These are phyloP conservation scores for Sporothrix pseudoabietina DNA, from an alignment of 2,329 filamentous ascomycete species.

Conservation along the genomic window DNA sequence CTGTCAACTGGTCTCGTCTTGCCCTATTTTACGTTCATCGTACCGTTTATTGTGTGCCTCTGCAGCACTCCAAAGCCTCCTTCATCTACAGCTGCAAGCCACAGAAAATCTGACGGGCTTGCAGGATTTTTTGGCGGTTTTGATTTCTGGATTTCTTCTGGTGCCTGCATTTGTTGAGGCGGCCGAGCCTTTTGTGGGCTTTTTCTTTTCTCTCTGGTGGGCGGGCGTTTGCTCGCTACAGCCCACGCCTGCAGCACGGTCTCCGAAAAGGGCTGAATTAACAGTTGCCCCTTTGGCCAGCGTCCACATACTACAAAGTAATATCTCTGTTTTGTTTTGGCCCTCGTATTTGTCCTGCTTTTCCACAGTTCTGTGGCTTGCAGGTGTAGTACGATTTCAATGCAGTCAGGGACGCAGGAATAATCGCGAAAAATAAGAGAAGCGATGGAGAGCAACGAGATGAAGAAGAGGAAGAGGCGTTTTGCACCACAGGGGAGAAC, in stretches of 20 bases:
- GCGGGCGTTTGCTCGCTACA: not conserved
- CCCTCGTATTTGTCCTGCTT: not conserved
- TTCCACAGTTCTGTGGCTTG: not conserved
- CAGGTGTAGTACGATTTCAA: not conserved
- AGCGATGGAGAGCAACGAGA: not conserved
- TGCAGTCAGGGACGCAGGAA: constrained; percentile 11
- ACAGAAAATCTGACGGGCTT: not conserved
- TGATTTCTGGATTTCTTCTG: not conserved
- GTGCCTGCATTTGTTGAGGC: constrained; percentile 2
- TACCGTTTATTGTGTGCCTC: not conserved
- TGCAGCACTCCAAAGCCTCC: not conserved
- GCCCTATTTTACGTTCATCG: not conserved
- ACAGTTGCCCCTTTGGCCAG: not conserved
- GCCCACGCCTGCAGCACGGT: not conserved
- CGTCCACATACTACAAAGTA: not conserved
- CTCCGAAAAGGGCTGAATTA: not conserved
- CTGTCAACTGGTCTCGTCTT: not conserved
- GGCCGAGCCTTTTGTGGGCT: not conserved
- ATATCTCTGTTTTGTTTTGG: not conserved
- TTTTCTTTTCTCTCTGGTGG: not conserved
- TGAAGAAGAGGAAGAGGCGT: not conserved
- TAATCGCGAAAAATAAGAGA: not conserved
- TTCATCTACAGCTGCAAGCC: constrained; percentile 18
- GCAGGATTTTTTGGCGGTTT: not conserved
- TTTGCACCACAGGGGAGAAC: not conserved